Conservation (phyloP, 2,329 filamentous ascomycete genomes). For the Fusarium scirpi region DNA sequence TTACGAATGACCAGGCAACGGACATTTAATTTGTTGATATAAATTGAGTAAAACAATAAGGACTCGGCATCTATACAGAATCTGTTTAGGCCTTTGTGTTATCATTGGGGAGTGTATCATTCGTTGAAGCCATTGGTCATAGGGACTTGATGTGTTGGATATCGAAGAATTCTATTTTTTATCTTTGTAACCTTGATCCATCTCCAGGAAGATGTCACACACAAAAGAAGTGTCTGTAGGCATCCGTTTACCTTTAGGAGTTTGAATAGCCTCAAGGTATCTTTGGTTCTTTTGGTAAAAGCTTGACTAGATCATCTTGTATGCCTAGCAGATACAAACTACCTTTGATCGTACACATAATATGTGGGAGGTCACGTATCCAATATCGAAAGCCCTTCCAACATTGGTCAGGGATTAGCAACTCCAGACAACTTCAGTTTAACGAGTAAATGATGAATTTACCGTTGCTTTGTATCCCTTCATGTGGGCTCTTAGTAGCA, state of each 20-base stretch:
- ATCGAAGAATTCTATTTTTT: neutral
- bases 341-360: neutral
- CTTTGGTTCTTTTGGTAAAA: neutral
- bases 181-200: neutral
- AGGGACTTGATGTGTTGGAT: neutral
- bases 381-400: neutral
- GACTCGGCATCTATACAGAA: neutral
- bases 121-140: neutral
- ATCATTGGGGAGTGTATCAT: neutral
- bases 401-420: too few species aligned
- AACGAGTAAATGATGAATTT: neutral
- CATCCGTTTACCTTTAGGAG: neutral
- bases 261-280: neutral
- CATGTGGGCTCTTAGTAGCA: neutral
- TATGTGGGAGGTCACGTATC: neutral
- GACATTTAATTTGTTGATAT: neutral
- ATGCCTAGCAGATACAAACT: neutral
- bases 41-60: neutral
- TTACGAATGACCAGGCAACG: neutral
- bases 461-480: neutral
- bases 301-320: neutral
- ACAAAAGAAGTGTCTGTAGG: accelerated
- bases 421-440: neutral
- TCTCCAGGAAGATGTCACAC: neutral
- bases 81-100: neutral